Evolutionary conservation across 2,329 filamentous ascomycete genomes (phyloP), one percentile per base, ranked within the genome.

Genomic region (Colletotrichum somersetense): DNA sequence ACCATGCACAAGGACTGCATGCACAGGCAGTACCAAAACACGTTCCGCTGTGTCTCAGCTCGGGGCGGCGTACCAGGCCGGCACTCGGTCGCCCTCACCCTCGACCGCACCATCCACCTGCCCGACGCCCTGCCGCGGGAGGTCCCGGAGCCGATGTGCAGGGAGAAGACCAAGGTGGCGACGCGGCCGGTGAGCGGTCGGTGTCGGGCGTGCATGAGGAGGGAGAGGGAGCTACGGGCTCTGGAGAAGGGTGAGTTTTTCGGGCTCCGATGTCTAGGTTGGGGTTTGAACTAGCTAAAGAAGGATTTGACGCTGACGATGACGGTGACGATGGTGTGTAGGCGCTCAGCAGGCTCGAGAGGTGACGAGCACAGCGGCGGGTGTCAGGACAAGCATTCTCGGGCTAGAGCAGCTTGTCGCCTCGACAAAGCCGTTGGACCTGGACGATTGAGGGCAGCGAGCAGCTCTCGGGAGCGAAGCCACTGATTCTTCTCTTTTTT

Each of bases 1-100:
- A 79, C 75, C 26, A 70, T 76, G 46, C 68, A 72, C 55, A 73
- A 75, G 10, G 68, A 69, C 4, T 83, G 81, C 77, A 62, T 63
- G 33, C 80, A 82, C 73, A 76, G 69, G 59, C 64, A 76, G 59
- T 82, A 79, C 74, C 80, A 82, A 58, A 82, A 81, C 76, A 81
- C 79, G 8, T 79, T 74, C 66, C 71, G 71, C 30, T 83, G 81
- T 67, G 73, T 76, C 55, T 38, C 75, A 1, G 80, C 76, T 1
- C 74, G 75, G 3, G 74, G 79, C 33, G 73, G 40, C 48, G n/a
- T 40, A 35, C 65, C 57, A 11, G 52, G 53, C 23, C 52, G 65
- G 33, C 52, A 53, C 8, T 61, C 53, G 16, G 48, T 66, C 58
- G 35, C 55, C 3, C 65, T 74, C 7, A 67, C 58, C 3, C 75